phyloP scores from a whole-genome alignment of 805 yeast genomes.

The Hanseniaspora mollemarum region DNA sequence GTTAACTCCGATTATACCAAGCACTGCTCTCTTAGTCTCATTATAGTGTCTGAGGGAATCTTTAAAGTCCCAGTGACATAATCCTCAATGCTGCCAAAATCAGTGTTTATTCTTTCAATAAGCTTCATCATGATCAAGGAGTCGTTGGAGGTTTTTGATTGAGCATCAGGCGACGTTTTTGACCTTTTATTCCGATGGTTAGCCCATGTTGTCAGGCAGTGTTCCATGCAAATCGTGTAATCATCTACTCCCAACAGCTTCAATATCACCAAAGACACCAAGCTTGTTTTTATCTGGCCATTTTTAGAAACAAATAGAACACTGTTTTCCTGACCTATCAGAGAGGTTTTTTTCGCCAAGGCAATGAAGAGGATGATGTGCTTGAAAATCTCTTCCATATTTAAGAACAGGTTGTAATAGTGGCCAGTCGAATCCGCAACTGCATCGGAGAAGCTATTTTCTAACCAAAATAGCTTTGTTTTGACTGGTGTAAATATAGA shows the following conservation, averaged over 20 bases:
- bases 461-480: too few relatives aligned
- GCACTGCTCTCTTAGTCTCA: conserved; percentile 29
- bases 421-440: not conserved
- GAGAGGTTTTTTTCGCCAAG: not conserved
- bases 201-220: conserved; percentile 62
- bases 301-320: not conserved
- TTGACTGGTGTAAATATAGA: too few relatives aligned
- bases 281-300: conserved; percentile 47
- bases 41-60: conserved; percentile 37
- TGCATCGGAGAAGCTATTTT: too few relatives aligned
- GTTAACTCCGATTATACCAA: conserved; percentile 18
- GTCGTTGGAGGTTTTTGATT: conserved; percentile 42
- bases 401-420: not conserved
- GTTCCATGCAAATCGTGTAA: conserved; percentile 58
- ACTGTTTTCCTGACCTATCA: conserved; percentile 4
- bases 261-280: conserved; percentile 55
- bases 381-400: conserved; percentile 1
- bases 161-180: too few relatives aligned
- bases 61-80: conserved; percentile 39
- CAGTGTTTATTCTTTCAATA: conserved; percentile 39
- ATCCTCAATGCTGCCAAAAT: conserved; percentile 44
- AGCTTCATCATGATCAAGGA: conserved; percentile 62
- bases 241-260: conserved; percentile 54
- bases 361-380: not conserved
- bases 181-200: not conserved